Percentiles rank a stretch among this genome's conserved stretches.
These are phyloP conservation scores for Scedosporium boydii DNA, from an alignment of 2,329 filamentous ascomycete genomes.

Conservation along the genomic window DNA sequence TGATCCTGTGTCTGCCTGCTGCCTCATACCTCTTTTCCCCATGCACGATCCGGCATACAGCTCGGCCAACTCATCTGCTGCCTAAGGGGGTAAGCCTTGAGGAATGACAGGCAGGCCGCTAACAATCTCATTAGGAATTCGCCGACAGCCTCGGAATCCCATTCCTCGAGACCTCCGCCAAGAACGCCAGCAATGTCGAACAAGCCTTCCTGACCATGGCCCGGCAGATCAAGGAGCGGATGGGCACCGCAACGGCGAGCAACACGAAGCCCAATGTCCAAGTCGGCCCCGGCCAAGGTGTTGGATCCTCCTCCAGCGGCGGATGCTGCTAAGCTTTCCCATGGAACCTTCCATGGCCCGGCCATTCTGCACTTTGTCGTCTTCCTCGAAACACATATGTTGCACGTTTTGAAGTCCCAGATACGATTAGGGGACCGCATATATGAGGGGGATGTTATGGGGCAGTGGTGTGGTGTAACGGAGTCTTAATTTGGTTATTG, in stretches of 20 bases:
- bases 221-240: constrained; percentile 98
- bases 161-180: constrained; percentile 98
- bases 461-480: constrained; percentile 4
- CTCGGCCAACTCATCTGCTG: background rate
- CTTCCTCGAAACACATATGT: background rate
- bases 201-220: constrained; percentile 99
- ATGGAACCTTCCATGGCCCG: background rate
- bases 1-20: constrained; percentile 1
- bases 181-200: constrained; percentile 99
- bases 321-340: constrained; percentile 70
- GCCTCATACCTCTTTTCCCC: background rate
- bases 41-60: background rate
- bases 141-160: constrained; percentile 97
- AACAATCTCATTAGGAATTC: constrained; percentile 61
- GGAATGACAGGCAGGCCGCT: background rate
- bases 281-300: constrained; percentile 88
- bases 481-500: constrained; percentile 2
- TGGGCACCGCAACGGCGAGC: constrained; percentile 90
- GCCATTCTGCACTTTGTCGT: background rate
- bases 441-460: background rate
- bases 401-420: background rate
- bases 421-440: constrained; percentile 1
- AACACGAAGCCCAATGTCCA: constrained; percentile 99
- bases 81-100: background rate
- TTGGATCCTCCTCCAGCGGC: constrained; percentile 75